phyloP scores from a whole-genome alignment of 2,329 filamentous ascomycete species.

The Penicillium digitatum region DNA sequence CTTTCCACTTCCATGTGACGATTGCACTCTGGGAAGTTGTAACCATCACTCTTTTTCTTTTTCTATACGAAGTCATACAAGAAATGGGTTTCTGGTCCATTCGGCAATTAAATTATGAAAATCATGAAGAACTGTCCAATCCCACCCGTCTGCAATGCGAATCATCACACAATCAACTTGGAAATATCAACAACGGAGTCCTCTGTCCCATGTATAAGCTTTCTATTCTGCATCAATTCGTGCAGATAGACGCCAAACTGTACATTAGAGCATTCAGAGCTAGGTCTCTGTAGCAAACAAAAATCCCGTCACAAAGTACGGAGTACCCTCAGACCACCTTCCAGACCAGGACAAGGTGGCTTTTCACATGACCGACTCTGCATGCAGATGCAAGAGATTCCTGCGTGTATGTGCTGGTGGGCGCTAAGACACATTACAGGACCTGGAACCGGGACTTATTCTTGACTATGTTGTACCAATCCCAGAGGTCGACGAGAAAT shows the following conservation, averaged over 20 bases:
- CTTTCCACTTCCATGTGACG: neutral
- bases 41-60: neutral
- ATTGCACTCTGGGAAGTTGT: too few species aligned
- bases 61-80: slow-evolving; percentile 2
- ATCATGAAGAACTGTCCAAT: neutral
- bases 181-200: neutral
- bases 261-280: neutral
- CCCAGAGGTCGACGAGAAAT: neutral
- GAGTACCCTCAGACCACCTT: neutral
- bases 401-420: slow-evolving; percentile 19
- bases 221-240: neutral
- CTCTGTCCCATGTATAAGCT: neutral
- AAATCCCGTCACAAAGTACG: neutral
- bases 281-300: neutral
- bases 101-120: neutral
- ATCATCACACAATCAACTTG: neutral
- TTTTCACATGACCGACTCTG: slow-evolving; percentile 36
- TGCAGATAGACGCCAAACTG: neutral
- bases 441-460: neutral
- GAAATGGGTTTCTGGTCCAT: neutral
- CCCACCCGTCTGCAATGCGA: slow-evolving; percentile 1
- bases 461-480: neutral
- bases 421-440: slow-evolving; percentile 7
- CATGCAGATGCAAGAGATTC: slow-evolving; percentile 34
- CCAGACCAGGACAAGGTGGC: slow-evolving; percentile 6